Percentiles rank a stretch among this genome's conserved stretches.
Conservation (phyloP, 441 rosid species). For the Populus trichocarpa region DNA sequence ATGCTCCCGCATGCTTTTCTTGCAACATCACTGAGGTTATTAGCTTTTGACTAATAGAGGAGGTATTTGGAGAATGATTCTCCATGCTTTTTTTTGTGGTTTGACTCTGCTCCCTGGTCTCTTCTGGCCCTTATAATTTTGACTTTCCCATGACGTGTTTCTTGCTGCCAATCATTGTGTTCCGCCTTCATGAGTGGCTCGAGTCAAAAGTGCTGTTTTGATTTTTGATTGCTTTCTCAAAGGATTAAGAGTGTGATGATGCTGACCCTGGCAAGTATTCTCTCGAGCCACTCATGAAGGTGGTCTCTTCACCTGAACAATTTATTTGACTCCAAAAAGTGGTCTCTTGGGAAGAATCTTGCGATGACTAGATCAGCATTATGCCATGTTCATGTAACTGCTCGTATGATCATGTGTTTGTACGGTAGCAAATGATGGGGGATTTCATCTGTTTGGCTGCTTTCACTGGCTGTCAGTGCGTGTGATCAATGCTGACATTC, state of each 20-base stretch:
- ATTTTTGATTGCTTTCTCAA: not conserved
- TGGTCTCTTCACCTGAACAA: not conserved
- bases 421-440: not conserved
- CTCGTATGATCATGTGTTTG: not conserved
- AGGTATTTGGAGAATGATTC: not conserved
- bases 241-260: not conserved
- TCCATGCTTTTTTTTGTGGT: not conserved
- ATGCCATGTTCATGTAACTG: not conserved
- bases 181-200: not conserved
- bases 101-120: not conserved
- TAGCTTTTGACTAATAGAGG: not conserved
- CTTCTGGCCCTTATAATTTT: not conserved
- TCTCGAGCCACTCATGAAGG: not conserved
- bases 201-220: not conserved
- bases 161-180: not conserved
- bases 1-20: not conserved
- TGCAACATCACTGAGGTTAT: not conserved
- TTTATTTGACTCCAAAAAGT: not conserved
- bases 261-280: not conserved
- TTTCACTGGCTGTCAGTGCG: not conserved
- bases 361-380: not conserved
- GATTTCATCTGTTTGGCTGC: not conserved
- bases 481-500: not conserved
- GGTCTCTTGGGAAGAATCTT: not conserved
- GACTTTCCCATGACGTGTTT: not conserved